Evolutionary conservation across 176 grass and related monocot genomes (phyloP).

Genomic region (Dactylis glomerata): DNA sequence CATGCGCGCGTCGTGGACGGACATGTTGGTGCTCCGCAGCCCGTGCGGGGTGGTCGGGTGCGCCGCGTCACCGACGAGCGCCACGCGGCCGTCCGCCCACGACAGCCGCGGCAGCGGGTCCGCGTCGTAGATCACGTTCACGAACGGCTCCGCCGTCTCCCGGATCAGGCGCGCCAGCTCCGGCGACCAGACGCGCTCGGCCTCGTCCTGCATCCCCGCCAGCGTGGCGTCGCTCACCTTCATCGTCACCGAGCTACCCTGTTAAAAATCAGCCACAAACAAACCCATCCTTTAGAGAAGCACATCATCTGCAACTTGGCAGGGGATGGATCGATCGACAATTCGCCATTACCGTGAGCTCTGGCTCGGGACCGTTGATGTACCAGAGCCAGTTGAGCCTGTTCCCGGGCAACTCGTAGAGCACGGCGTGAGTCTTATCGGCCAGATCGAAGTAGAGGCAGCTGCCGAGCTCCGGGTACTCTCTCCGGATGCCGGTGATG

Average conservation of each 20-base stretch:
- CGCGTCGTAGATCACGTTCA: conserved; percentile 81
- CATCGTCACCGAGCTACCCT: conserved; percentile 72
- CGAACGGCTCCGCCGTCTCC: conserved; percentile 65
- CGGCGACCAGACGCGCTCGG: conserved; percentile 59
- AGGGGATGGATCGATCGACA: not conserved
- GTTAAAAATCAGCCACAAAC: not conserved
- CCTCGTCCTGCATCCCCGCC: conserved; percentile 50
- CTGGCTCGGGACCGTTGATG: conserved; percentile 64
- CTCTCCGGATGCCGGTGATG: conserved; percentile 42
- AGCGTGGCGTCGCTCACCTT: conserved; percentile 53
- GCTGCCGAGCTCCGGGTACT: conserved; percentile 65
- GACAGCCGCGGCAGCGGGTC: conserved; percentile 49
- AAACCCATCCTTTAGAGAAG: not conserved
- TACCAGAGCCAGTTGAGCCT: conserved; percentile 96
- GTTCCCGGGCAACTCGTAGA: conserved; percentile 69
- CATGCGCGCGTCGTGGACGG: conserved; percentile 52
- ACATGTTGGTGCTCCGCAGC: conserved; percentile 94
- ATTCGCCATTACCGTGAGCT: conserved; percentile 44
- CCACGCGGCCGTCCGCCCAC: conserved; percentile 53
- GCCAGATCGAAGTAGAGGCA: conserved; percentile 94
- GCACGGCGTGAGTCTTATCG: conserved; percentile 60
- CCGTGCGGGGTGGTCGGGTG: conserved; percentile 90
- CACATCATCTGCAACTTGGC: not conserved
- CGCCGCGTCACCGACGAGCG: conserved; percentile 68
- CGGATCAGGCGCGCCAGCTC: conserved; percentile 59